A percentile compares a stretch with the other conserved stretches of the same genome.
phyloP scores from a whole-genome alignment of 305 asterid species.

The Salvia sclarea region DNA sequence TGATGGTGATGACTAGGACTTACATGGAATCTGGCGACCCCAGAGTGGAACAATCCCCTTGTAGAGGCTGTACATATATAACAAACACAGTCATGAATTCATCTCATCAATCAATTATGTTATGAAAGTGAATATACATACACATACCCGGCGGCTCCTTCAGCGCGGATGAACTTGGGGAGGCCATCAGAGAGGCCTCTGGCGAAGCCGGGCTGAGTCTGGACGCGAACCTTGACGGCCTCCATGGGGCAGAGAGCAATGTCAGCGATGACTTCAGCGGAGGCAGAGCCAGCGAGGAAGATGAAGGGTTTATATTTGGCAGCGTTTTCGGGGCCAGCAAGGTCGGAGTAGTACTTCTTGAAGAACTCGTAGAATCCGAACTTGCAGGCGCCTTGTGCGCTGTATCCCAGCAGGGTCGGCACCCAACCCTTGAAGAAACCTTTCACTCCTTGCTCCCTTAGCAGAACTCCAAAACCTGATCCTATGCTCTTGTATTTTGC shows the following conservation, averaged over 20 bases:
- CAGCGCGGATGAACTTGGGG: constrained; percentile 77
- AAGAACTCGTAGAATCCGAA: constrained; percentile 78
- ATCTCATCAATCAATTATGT: too few species aligned
- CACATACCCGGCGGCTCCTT: constrained; percentile 77
- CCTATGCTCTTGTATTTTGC: constrained; percentile 68
- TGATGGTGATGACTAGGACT: constrained; percentile 20
- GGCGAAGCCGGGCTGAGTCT: constrained; percentile 94
- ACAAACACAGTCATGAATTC: too few species aligned
- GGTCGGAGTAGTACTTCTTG: constrained; percentile 84
- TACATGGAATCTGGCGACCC: constrained; percentile 99
- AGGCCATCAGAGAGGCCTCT: constrained; percentile 85
- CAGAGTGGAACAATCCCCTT: constrained; percentile 90
- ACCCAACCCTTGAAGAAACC: constrained; percentile 87
- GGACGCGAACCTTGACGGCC: constrained; percentile 95
- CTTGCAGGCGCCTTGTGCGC: constrained; percentile 91
- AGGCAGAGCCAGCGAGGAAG: constrained; percentile 86
- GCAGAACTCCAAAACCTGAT: constrained; percentile 68
- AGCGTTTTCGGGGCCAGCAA: constrained; percentile 78
- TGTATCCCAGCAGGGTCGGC: constrained; percentile 78
- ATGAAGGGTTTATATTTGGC: constrained; percentile 75
- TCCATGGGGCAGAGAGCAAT: constrained; percentile 86
- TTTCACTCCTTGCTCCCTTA: constrained; percentile 65
- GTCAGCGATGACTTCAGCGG: constrained; percentile 81
- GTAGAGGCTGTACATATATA: constrained; percentile 85
- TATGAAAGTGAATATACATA: too few species aligned